Conservation (phyloP, 2,329 filamentous ascomycete genomes). For the Fusarium verrucosum region DNA sequence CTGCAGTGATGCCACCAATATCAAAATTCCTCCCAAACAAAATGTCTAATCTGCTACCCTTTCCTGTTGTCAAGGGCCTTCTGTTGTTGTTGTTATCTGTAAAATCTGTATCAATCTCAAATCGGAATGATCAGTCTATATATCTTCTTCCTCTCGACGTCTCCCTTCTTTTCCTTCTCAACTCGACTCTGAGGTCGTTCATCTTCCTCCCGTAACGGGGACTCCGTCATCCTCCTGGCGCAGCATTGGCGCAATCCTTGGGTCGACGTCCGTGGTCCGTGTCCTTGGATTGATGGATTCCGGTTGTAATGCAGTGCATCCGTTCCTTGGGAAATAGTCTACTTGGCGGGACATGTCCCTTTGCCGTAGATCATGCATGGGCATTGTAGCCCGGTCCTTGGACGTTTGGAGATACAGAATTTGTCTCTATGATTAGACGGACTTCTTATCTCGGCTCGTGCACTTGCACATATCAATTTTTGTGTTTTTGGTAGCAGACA, state of each 20-base stretch:
- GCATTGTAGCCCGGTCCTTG: constrained; percentile 30
- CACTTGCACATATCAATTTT: constrained; percentile 40
- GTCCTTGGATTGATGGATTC: constrained; percentile 32
- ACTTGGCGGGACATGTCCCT: constrained; percentile 30
- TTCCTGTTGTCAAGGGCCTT: constrained; percentile 38
- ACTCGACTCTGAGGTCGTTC: constrained; percentile 27
- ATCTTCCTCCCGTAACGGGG: constrained; percentile 19
- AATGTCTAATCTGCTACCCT: constrained; percentile 44
- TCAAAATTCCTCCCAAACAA: constrained; percentile 29
- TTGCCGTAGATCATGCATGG: constrained; percentile 33
- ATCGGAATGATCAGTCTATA: constrained; percentile 31
- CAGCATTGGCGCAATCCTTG: constrained; percentile 31
- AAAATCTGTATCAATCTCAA: constrained; percentile 28
- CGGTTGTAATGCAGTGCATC: constrained; percentile 30
- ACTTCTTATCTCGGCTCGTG: constrained; percentile 31
- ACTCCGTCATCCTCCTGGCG: constrained; percentile 27
- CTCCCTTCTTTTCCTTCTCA: constrained; percentile 8
- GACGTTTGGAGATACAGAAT: constrained; percentile 37
- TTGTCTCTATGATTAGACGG: constrained; percentile 40
- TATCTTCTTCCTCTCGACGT: constrained; percentile 13
- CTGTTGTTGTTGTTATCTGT: constrained; percentile 31
- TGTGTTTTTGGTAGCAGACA: constrained; percentile 41
- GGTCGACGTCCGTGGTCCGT: constrained; percentile 15
- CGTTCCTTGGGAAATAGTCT: constrained; percentile 26
- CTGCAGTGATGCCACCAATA: constrained; percentile 13